Percentiles rank a stretch among this genome's conserved stretches.
These are phyloP conservation scores for Prunus armeniaca DNA, from an alignment of 306 rosid genomes.

Conservation along the genomic window DNA sequence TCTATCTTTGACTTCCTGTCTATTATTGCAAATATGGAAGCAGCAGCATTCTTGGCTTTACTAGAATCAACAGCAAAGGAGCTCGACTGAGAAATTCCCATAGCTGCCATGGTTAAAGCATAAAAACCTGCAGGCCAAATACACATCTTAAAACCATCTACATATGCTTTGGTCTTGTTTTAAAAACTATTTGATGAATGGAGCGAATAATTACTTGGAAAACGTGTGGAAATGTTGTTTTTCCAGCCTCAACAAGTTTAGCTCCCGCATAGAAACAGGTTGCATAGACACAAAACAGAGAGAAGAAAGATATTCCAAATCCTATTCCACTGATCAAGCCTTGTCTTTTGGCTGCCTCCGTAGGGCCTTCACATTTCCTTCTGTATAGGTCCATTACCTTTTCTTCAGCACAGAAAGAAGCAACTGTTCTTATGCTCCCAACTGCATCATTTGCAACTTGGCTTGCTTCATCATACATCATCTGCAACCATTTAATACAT, in stretches of 20 bases:
- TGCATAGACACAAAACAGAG: constrained; percentile 63
- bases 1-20: constrained; percentile 59
- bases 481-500: constrained; percentile 36
- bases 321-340: constrained; percentile 84
- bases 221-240: constrained; percentile 52
- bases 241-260: constrained; percentile 44
- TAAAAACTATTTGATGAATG: neutral
- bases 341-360: constrained; percentile 60
- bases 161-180: neutral
- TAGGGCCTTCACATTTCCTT: constrained; percentile 81
- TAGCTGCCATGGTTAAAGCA: constrained; percentile 83
- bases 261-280: constrained; percentile 82
- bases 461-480: constrained; percentile 86
- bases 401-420: constrained; percentile 87
- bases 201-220: constrained; percentile 44
- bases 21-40: constrained; percentile 58
- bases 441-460: constrained; percentile 91
- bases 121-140: constrained; percentile 59
- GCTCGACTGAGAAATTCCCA: constrained; percentile 62
- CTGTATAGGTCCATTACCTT: constrained; percentile 78
- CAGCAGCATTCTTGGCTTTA: constrained; percentile 60
- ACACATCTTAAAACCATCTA: neutral
- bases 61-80: constrained; percentile 50
- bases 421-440: constrained; percentile 85
- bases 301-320: constrained; percentile 67